Conservation (phyloP, 495 filamentous ascomycete genomes). For the Sphaerosporella brunnea region DNA sequence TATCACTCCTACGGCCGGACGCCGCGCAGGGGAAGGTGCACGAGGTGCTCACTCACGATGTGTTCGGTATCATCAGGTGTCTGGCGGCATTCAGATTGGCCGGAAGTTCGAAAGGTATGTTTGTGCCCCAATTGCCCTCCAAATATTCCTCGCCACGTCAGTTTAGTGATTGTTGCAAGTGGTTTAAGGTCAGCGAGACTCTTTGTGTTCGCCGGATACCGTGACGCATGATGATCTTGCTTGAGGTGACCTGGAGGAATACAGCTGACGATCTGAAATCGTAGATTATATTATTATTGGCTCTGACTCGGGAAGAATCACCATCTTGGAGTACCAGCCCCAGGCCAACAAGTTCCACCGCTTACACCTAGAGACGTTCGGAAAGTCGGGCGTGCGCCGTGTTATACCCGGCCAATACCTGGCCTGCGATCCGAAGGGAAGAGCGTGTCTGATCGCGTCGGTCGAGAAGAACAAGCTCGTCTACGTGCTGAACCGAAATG, state of each 20-base stretch:
- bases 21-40: slow-evolving; percentile 67
- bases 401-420: slow-evolving; percentile 92
- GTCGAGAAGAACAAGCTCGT: slow-evolving; percentile 99
- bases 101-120: slow-evolving; percentile 92
- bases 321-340: slow-evolving; percentile 80
- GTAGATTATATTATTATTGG: slow-evolving; percentile 92
- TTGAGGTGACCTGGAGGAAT: too few species aligned
- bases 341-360: slow-evolving; percentile 74
- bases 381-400: slow-evolving; percentile 86
- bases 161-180: slow-evolving; percentile 63
- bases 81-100: slow-evolving; percentile 78
- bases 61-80: slow-evolving; percentile 83
- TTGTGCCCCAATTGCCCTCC: slow-evolving; percentile 10
- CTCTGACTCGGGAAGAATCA: slow-evolving; percentile 86
- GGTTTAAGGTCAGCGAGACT: slow-evolving; percentile 23
- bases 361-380: slow-evolving; percentile 90
- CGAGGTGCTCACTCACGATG: slow-evolving; percentile 72
- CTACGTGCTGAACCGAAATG: slow-evolving; percentile 91
- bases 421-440: slow-evolving; percentile 82
- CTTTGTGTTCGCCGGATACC: slow-evolving; percentile 2
- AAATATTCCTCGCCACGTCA: slow-evolving; percentile 43
- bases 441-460: slow-evolving; percentile 83
- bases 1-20: slow-evolving; percentile 76
- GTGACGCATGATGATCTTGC: not conserved
- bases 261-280: slow-evolving; percentile 20